Percentiles rank a stretch among this genome's conserved stretches.
phyloP scores from a whole-genome alignment of 371 early-diverging fungal genomes.

The Amoeboaphelidium protococcarum region DNA sequence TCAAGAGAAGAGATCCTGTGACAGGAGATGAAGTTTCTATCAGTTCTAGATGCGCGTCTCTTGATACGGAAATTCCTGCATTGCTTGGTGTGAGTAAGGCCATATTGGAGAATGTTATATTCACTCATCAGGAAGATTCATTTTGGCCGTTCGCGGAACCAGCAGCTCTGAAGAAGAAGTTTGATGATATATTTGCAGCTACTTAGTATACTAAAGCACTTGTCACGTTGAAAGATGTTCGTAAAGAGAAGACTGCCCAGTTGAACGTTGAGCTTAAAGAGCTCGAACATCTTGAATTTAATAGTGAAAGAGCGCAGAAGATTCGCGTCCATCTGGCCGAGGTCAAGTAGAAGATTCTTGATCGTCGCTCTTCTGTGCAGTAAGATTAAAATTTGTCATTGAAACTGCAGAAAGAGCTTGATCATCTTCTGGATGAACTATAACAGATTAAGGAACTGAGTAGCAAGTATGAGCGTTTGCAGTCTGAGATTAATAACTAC shows the following conservation, averaged over 20 bases:
- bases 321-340: no score
- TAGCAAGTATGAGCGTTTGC: no score
- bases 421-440: no score
- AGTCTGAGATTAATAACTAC: no score
- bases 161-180: conserved; percentile 70
- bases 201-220: conserved; percentile 29
- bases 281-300: conserved; percentile 30
- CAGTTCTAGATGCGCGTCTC: conserved; percentile 52
- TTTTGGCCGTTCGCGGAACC: conserved; percentile 95
- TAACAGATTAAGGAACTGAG: no score
- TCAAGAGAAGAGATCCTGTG: conserved; percentile 26
- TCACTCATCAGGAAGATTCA: conserved; percentile 98
- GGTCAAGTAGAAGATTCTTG: no score
- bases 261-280: conserved; percentile 9
- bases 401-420: no score
- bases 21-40: conserved; percentile 36
- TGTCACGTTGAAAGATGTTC: conserved; percentile 5
- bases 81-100: conserved; percentile 73
- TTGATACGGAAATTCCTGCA: conserved; percentile 58
- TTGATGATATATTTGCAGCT: conserved; percentile 96
- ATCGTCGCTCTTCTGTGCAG: no score
- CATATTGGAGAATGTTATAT: conserved; percentile 94
- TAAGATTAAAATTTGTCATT: no score
- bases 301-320: conserved; percentile 42
- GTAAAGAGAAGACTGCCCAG: conserved; percentile 6